These are phyloP conservation scores for Furcasterigmium sp. DNA, from an alignment of 2,329 filamentous ascomycete genomes.

Conservation along the genomic window DNA sequence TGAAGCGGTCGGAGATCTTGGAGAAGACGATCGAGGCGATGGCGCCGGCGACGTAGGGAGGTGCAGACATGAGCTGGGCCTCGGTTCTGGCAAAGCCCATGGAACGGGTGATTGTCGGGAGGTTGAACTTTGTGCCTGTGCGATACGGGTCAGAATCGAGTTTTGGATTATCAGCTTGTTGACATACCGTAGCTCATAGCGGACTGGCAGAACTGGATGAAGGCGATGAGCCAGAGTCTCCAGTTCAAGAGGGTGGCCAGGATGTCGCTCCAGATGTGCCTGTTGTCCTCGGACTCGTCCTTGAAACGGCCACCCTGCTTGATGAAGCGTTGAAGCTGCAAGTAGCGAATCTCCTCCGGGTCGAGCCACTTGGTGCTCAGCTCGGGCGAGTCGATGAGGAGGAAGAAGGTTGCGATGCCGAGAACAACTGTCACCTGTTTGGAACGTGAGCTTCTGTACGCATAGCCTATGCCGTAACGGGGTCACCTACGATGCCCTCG, in stretches of 20 bases:
- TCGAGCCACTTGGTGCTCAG: constrained; percentile 26
- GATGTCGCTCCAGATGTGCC: constrained; percentile 17
- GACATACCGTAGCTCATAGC: constrained; percentile 9
- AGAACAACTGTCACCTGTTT: constrained; percentile 63
- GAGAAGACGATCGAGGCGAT: constrained; percentile 59
- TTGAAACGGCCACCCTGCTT: constrained; percentile 22
- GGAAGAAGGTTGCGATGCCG: constrained; percentile 44
- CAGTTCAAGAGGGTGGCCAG: constrained; percentile 22
- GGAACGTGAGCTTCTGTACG: no score
- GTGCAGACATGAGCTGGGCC: constrained; percentile 48
- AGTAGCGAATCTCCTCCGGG: constrained; percentile 26
- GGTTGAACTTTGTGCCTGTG: constrained; percentile 20
- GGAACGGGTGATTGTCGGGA: constrained; percentile 13
- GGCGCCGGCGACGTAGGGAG: constrained; percentile 56
- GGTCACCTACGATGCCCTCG: constrained; percentile 63
- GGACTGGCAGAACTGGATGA: constrained; percentile 20
- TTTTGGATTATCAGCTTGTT: background rate
- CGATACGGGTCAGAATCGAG: background rate
- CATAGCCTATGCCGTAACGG: no score
- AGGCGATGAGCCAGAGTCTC: constrained; percentile 22
- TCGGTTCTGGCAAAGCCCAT: constrained; percentile 13
- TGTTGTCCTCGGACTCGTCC: constrained; percentile 9
- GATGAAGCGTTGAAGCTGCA: constrained; percentile 22
- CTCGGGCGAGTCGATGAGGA: constrained; percentile 36
- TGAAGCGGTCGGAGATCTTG: constrained; percentile 60